Evolutionary conservation across 768 basidiomycete genomes (phyloP), one percentile per base, ranked within the genome.

Genomic region (Mycena chlorophos): DNA sequence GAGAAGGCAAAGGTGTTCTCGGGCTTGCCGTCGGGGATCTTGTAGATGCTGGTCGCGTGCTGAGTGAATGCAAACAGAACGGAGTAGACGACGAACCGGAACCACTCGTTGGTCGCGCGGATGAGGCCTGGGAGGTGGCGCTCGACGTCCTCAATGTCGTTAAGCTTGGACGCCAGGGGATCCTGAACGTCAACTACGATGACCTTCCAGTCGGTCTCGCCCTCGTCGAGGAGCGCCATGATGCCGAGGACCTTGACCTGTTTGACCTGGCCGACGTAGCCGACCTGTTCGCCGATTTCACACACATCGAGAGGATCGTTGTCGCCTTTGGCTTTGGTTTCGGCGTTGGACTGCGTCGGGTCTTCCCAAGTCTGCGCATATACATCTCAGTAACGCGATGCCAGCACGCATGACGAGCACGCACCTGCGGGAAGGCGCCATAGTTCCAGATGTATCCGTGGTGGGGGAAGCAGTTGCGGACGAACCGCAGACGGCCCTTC

Each of bases 361-460:
- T 98, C 97, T 71, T 99, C 97, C 97, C 97, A 99, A 38, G 97
- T 98, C 92, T 98, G 61, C 25, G 54, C 43, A 49, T 60, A 42
- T 45, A 59, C 25, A 12, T 57, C 49, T 58, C 42, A 50, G 51
- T 52, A 50, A 26, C 25, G 25, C 53, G 31, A 29, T 30, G 19
- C 5, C 28, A 54, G 25, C 16, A 42, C 17, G 5, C 49, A 14
- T 3, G 12, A 14, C 5, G 14, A 13, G n/a, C 38, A 68, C 84
- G 46, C 53, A 88, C 94, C 85, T 96, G 94, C 58, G 96, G 96
- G 86, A 99, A 97, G 56, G 95, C 94, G 67, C 96, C 96, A 69
- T 99, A 99, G 83, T 99, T 99, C 97, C 97, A 99, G 80, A 99
- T 94, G 82, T 98, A 95, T 31, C 97, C 96, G 71, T 98, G 95